Evolutionary conservation across 1,284 basidiomycete genomes (phyloP), one percentile per base, ranked within the genome.

Genomic region (Leccinum huronense): DNA sequence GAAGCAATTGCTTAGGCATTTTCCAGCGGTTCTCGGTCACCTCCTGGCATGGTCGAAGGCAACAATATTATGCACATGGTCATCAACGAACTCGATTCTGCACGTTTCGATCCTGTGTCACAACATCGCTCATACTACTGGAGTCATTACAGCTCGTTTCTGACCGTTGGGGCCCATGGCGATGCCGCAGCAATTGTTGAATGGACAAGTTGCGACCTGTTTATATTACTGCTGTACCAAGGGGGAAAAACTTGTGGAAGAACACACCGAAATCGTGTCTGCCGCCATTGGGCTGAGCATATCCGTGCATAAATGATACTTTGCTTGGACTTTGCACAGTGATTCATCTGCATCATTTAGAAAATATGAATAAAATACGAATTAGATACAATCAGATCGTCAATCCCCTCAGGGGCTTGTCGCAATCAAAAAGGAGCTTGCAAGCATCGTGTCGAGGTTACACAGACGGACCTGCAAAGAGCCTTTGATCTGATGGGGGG

Each of bases 51-150:
- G 38, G 83, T 81, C 38, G 94, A 97, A 63, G 95, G 93, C 4
- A 79, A 88, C 5, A 87, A 86, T 61, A 82, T 95, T 38, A 87
- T 91, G 1, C 83, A 95, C 10, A 84, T 86, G 0, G 81, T 96
- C 40, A 86, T 87, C 14, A 98, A 98, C 74, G 95, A 97, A 74
- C 83, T 98, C 3, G 96, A 98, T 75, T 87, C 93, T 2, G 95
- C 94, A 3, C 86, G 91, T 63, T 98, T 97, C 74, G 96, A 98
- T 76, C 96, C 96, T 0, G 73, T 98, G 34, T 81, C 30, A 31
- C 33, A 23, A 23, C 51, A 30, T 59, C 3, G 1, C 63, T 51
- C 42, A 51, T 63, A 36, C 36, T 9, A 7, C 55, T 23, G n/a
- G n/a, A n/a, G n/a, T n/a, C 23, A 30, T 57, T 34, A 7, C 69